Evolutionary conservation across 805 yeast species (phyloP), one percentile per base, ranked within the genome.

Genomic region (Schwanniomyces yamadae): DNA sequence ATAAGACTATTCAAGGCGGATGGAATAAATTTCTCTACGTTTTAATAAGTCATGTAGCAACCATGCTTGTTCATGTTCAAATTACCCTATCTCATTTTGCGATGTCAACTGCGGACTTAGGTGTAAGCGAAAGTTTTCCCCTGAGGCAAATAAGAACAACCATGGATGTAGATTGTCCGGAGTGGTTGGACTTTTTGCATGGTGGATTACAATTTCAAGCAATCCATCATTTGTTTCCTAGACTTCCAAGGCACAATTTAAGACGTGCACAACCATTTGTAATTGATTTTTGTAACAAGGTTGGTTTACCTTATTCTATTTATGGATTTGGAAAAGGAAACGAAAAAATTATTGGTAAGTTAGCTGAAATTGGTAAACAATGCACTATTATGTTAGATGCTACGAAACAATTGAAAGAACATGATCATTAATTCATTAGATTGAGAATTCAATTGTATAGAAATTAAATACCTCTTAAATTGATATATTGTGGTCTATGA

Each of bases 201-300:
- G 96, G 96, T 6, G 96, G 96, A 0, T 71, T 88, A 36, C 96
- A 88, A 59, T 88, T 86, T 66, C 96, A 88, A 56, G 93, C 90
- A 0, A 78, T 88, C 34, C 96, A 88, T 57, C 96, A 88, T 55
- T 67, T 89, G 48, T 88, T 88, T 58, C 96, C 96, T 19, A 69
- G 96, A 40, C 57, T 88, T 49, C 96, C 96, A 15, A 73, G 96
- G 40, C 96, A 89, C 59, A 88, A 89, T 54, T 75, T 89, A 52
- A 71, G 96, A 42, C 67, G 69, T 19, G 86, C 80, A 0, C 96
- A 89, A 54, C 78, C 81, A 1, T 64, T 64, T 30, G 93, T 88
- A 24, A 69, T 83, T 35, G 77, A 78, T 28, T 88, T 87, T 50
- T 87, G 96, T 59, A 64, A 79, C 28, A 77, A 77, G 16, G 83